Evolutionary conservation across 108 stramenopile species (phyloP).

Genomic region (Pseudonitzschia multiseries): DNA sequence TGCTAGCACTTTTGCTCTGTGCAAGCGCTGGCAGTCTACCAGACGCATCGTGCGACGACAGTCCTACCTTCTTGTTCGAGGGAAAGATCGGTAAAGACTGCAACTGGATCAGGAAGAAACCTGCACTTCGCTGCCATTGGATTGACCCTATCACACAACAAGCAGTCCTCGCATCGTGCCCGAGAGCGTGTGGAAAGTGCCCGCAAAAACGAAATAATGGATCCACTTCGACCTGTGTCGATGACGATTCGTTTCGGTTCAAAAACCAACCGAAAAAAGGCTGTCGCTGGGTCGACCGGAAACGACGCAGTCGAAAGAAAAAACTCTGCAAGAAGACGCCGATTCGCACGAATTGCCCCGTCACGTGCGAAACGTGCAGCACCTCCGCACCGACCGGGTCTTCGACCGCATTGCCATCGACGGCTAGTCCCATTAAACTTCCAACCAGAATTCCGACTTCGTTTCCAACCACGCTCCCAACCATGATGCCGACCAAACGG

Average conservation of each 20-base stretch:
- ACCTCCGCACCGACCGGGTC: neutral
- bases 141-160: too few relatives aligned
- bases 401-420: neutral
- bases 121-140: too few relatives aligned
- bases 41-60: too few relatives aligned
- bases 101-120: too few relatives aligned
- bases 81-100: too few relatives aligned
- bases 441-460: neutral
- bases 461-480: neutral
- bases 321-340: neutral
- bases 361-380: neutral
- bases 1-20: too few relatives aligned
- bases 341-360: neutral
- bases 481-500: neutral
- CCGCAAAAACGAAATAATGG: too few relatives aligned
- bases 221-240: neutral
- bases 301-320: neutral
- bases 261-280: neutral
- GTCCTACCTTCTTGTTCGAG: too few relatives aligned
- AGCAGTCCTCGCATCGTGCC: too few relatives aligned
- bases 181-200: too few relatives aligned
- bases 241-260: neutral
- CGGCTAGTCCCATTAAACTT: neutral
- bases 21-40: too few relatives aligned
- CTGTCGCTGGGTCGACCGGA: neutral